Base-by-base conservation (phyloP, 805 yeast genomes). In the Hanseniaspora vineae region DNA sequence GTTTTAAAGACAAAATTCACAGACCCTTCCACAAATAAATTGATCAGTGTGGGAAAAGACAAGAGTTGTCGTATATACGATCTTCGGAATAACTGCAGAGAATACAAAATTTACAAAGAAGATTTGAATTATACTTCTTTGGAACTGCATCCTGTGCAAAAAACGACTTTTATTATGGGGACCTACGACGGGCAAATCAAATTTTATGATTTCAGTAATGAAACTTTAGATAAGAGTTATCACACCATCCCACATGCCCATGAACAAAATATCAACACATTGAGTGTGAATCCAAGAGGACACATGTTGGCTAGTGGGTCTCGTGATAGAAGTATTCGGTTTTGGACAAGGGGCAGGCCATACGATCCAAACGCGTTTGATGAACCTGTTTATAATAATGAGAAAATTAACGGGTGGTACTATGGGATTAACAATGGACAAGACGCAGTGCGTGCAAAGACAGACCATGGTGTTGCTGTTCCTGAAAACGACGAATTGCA, bases 261-360 rank as follows among this genome's bases (percentile, higher is more conserved):
- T 62, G 96, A 88, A 58, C 84, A 85, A 67, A 94, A 95, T 2
- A 78, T 92, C 46, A 88, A 90, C 64, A 78, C 95, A 3, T 64
- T 92, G 48, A 90, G 89, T 51, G 92, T 88, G 60, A 97, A 89
- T 64, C 97, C 97, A 2, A 69, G 84, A 56, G 99, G 99, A 3
- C 97, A 92, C 65, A 68, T 90, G 45, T 68, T 92, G 35, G 80
- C 94, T 48, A 80, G 96, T 8, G 97, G 96, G 0, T 90, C 97
- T 17, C 87, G 92, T 49, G 99, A 92, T 64, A 77, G 92, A 59
- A 79, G 94, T 5, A 85, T 95, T 20, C 68, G 97, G 48, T 85
- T 94, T 65, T 92, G 99, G 99, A 79, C 89, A 31, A 72, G 99
- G 46, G 83, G 95, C 1, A 73, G 95, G 59, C 96, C 97, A 1